Base-by-base conservation (phyloP, 2,329 filamentous ascomycete genomes). In the Bipolaris bicolor region DNA sequence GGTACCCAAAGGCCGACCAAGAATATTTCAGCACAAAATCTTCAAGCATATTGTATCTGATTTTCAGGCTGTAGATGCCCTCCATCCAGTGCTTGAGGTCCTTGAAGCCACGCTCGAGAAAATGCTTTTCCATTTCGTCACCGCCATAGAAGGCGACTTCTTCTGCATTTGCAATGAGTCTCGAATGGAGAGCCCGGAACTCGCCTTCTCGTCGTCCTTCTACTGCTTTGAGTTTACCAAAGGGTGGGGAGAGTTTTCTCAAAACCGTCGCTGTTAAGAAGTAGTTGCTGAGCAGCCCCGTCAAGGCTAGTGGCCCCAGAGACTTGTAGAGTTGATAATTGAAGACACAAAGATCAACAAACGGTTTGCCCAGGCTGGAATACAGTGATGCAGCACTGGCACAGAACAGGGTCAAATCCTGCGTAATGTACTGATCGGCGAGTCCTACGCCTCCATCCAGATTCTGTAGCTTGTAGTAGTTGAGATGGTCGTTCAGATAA, bases 1-100 rank as follows among this genome's bases (percentile, higher is more conserved):
- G 84, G 71, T 99, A 99, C 34, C 95, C 95, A 72, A 97, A 97
- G 0, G 95, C 95, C 62, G 93, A 98, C 95, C 95, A 99, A 64
- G 92, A 95, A 75, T 99, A 99, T 76, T 99, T 99, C 58, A 99
- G 81, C 47, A 99, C 92, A 70, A 99, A 97, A 75, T 99, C 95
- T 74, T 99, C 95, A 0, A 99, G 87, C 81, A 99, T 99, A 75
- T 98, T 99, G 81, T 99, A 99, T 15, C 92, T 89, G 64, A 99
- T 97, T 63, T 97, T 97, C 64, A 98, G 87, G 76, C 92, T 93
- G 78, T 99, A 99, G 63, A 99, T 97, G 43, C 91, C 90, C 75
- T 99, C 95, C 94, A 99, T 98, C 91, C 93, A 97, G 62, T 86
- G 89, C 77, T 95, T 95, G 26, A 99, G 82, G 45, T 94, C 95